Evolutionary conservation across 2,329 filamentous ascomycete species (phyloP).

Genomic region (Botrytis paeoniae): DNA sequence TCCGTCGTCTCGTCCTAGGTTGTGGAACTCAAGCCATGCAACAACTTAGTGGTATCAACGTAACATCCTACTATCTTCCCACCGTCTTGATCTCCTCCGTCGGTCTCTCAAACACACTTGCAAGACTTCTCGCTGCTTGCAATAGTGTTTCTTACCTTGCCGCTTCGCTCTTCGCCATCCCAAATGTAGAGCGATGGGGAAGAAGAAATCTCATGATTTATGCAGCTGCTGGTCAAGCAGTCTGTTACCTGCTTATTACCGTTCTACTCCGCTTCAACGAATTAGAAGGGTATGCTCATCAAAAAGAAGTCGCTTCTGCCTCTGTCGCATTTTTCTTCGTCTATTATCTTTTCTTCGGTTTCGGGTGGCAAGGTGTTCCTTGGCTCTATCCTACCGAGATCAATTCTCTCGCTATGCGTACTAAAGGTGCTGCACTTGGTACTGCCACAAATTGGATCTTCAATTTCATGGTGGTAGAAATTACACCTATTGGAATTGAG

Average conservation of each 20-base stretch:
- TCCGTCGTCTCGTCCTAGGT: conserved; percentile 68
- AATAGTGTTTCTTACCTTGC: conserved; percentile 34
- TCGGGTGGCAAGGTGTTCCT: conserved; percentile 45
- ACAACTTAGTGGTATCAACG: conserved; percentile 46
- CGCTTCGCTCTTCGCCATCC: conserved; percentile 36
- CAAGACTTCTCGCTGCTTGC: conserved; percentile 54
- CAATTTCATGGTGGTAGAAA: conserved; percentile 44
- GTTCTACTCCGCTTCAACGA: conserved; percentile 44
- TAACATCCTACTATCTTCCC: conserved; percentile 47
- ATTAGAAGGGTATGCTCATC: conserved; percentile 16
- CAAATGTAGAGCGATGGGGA: conserved; percentile 54
- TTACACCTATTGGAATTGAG: conserved; percentile 42
- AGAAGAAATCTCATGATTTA: conserved; percentile 72
- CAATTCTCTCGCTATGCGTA: conserved; percentile 50
- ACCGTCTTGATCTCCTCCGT: conserved; percentile 51
- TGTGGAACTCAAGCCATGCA: conserved; percentile 60
- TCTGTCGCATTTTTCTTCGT: conserved; percentile 43
- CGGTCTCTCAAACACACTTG: conserved; percentile 45
- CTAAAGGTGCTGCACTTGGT: conserved; percentile 55
- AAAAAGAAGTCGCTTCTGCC: conserved; percentile 24
- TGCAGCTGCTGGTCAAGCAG: conserved; percentile 61
- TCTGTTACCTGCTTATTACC: conserved; percentile 52
- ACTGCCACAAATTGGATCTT: conserved; percentile 48
- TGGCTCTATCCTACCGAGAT: conserved; percentile 57
- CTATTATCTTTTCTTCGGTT: conserved; percentile 52